A percentile compares a stretch with the other conserved stretches of the same genome.
Conservation (phyloP, 2,329 filamentous ascomycete species). For the Neonectria magnoliae region DNA sequence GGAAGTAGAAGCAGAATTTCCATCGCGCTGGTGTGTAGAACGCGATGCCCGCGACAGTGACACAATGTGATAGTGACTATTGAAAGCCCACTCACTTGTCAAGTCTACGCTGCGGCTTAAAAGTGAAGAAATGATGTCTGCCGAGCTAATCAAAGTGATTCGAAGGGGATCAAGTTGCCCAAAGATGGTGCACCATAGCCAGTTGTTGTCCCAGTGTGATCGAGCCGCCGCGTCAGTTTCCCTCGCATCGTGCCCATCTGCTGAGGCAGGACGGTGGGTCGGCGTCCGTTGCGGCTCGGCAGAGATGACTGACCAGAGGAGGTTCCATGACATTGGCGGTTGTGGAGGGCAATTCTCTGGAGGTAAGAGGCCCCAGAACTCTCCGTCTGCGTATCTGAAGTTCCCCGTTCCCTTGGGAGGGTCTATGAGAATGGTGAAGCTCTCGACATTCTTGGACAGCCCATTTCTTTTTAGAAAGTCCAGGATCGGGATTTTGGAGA, state of each 20-base stretch:
- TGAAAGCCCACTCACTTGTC: conserved; percentile 71
- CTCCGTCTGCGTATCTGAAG: conserved; percentile 39
- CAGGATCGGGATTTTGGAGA: conserved; percentile 50
- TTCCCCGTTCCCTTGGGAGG: conserved; percentile 40
- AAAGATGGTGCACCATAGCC: conserved; percentile 68
- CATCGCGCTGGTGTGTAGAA: not conserved
- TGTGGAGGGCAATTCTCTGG: conserved; percentile 28
- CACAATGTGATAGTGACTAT: conserved; percentile 70
- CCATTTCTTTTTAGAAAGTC: conserved; percentile 50
- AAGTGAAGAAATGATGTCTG: conserved; percentile 69
- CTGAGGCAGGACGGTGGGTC: not conserved
- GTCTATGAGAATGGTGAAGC: conserved; percentile 54
- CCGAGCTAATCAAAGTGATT: conserved; percentile 69
- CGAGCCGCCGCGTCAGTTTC: conserved; percentile 35
- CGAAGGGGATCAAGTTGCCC: conserved; percentile 61
- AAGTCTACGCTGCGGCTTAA: conserved; percentile 66
- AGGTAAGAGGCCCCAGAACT: conserved; percentile 46
- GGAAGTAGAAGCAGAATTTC: not conserved
- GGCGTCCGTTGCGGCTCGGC: conserved; percentile 12
- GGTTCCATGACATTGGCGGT: conserved; percentile 33
- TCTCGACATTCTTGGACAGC: conserved; percentile 53
- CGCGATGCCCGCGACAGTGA: conserved; percentile 51
- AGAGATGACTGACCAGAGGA: conserved; percentile 40
- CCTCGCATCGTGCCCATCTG: not conserved
- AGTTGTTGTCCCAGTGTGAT: conserved; percentile 48